Percentiles rank a stretch among this genome's conserved stretches.
Evolutionary conservation across 1,284 basidiomycete genomes (phyloP).

Genomic region (Heterobasidion annosum): DNA sequence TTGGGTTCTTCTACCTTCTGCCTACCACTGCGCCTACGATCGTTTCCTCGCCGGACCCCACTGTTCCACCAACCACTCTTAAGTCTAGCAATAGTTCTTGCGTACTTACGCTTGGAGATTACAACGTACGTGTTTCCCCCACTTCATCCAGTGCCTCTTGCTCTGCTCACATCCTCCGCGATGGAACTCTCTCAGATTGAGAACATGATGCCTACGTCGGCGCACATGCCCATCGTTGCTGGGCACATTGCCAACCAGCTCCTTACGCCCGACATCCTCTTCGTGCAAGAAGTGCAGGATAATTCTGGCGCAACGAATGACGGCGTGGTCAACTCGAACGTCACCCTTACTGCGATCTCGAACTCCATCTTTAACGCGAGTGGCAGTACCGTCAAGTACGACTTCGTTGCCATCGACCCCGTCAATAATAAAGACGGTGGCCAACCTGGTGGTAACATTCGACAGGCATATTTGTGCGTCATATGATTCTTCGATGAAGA

Average conservation of each 20-base stretch:
- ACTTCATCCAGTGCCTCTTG: neutral
- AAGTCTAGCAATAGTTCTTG: constrained; percentile 28
- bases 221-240: constrained; percentile 40
- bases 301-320: constrained; percentile 48
- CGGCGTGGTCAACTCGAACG: constrained; percentile 44
- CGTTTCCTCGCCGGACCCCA: constrained; percentile 26
- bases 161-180: neutral
- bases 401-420: constrained; percentile 42
- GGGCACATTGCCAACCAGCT: constrained; percentile 46
- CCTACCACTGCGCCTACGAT: constrained; percentile 46
- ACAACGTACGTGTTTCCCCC: constrained; percentile 33
- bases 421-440: constrained; percentile 53
- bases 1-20: constrained; percentile 46
- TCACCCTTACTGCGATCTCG: constrained; percentile 42
- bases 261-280: constrained; percentile 50
- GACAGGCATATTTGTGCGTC: constrained; percentile 44
- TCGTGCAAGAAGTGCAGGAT: constrained; percentile 62
- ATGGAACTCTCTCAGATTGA: constrained; percentile 33
- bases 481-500: neutral
- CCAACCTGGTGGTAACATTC: constrained; percentile 56
- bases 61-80: constrained; percentile 30
- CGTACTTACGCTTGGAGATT: constrained; percentile 49
- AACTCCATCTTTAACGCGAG: constrained; percentile 38
- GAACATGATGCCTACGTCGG: constrained; percentile 44
- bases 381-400: constrained; percentile 31